These are phyloP conservation scores for Globisporangium rhizosaccharum DNA, from an alignment of 352 stramenopile species.

Conservation along the genomic window DNA sequence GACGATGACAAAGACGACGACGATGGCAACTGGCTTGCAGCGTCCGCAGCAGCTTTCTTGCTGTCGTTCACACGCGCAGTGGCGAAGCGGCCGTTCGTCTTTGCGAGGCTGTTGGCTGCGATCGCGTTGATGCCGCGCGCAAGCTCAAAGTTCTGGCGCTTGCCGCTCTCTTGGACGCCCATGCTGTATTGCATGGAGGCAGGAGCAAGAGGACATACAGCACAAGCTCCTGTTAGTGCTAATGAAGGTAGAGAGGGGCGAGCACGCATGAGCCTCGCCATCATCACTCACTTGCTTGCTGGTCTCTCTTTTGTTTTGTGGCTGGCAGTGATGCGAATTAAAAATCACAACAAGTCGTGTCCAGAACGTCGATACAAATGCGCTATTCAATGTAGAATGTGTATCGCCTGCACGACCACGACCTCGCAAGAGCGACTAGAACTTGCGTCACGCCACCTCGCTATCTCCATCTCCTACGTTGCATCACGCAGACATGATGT, in stretches of 20 bases:
- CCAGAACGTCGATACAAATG: background rate
- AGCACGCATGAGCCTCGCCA: too few relatives aligned
- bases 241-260: too few relatives aligned
- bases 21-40: conserved; percentile 54
- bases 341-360: background rate
- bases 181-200: background rate
- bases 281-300: background rate
- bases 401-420: background rate
- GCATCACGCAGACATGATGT: too few relatives aligned
- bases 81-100: conserved; percentile 52
- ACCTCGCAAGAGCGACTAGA: background rate
- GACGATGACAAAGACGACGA: conserved; percentile 19
- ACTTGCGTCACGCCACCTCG: background rate
- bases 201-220: background rate
- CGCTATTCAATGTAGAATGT: too few relatives aligned
- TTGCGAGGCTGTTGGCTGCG: conserved; percentile 52
- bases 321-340: background rate
- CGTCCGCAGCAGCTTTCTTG: conserved; percentile 18
- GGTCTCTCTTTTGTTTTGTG: background rate
- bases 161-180: conserved; percentile 15
- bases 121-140: conserved; percentile 79
- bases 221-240: background rate
- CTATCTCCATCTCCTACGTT: background rate
- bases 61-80: background rate
- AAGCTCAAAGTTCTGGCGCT: conserved; percentile 64